A percentile compares a stretch with the other conserved stretches of the same genome.
These are phyloP conservation scores for Lipomyces oligophaga DNA, from an alignment of 805 yeast genomes.

Conservation along the genomic window DNA sequence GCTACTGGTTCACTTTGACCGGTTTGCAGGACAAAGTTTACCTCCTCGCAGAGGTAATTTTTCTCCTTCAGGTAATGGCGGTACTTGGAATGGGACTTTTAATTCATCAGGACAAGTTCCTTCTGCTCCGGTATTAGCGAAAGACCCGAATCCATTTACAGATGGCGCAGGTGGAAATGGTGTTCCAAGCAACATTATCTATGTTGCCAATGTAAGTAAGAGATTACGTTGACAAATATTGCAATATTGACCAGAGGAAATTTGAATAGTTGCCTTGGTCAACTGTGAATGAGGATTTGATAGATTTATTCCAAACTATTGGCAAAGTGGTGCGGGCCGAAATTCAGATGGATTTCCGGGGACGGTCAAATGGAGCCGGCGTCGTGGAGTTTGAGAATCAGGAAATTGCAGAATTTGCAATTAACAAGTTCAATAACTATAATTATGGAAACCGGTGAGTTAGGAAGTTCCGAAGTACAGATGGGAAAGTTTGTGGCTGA, in stretches of 20 bases:
- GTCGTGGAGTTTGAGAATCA: constrained; percentile 69
- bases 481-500: too few relatives aligned
- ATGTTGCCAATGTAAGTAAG: constrained; percentile 54
- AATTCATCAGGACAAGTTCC: constrained; percentile 26
- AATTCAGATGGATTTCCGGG: constrained; percentile 56
- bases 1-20: constrained; percentile 77
- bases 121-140: too few relatives aligned
- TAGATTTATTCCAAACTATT: constrained; percentile 78
- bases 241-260: too few relatives aligned
- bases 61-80: constrained; percentile 3
- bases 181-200: constrained; percentile 57
- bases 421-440: constrained; percentile 70
- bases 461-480: too few relatives aligned
- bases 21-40: constrained; percentile 28
- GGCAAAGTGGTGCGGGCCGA: constrained; percentile 76
- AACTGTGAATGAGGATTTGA: constrained; percentile 79
- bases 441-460: constrained; percentile 64
- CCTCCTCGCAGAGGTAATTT: constrained; percentile 2
- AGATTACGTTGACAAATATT: too few relatives aligned
- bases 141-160: constrained; percentile 60
- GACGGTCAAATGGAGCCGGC: constrained; percentile 78
- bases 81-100: constrained; percentile 5
- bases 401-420: constrained; percentile 69
- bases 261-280: constrained; percentile 71
- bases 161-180: constrained; percentile 63